Percentiles rank a stretch among this genome's conserved stretches.
phyloP scores from a whole-genome alignment of 352 stramenopile species.

The Phytophthora uliginosa region DNA sequence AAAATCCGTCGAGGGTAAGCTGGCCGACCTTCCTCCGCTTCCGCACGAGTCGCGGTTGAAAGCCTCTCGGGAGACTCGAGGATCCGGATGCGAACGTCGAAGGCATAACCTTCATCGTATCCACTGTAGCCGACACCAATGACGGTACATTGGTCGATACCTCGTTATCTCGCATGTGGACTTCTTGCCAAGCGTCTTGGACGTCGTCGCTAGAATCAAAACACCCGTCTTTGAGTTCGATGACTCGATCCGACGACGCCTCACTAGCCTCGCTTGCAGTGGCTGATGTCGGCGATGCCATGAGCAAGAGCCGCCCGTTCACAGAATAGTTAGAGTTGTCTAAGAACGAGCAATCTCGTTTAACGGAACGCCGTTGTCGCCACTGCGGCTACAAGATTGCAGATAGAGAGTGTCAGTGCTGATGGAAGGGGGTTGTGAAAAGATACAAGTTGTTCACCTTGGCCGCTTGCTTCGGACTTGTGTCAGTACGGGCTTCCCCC shows the following conservation, averaged over 20 bases:
- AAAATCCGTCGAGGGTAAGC: slow-evolving; percentile 63
- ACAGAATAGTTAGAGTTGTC: slow-evolving; percentile 38
- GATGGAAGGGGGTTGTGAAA: not conserved
- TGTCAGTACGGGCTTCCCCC: not conserved
- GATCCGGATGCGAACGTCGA: slow-evolving; percentile 16
- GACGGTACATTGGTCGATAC: slow-evolving; percentile 3
- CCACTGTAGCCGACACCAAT: slow-evolving; percentile 8
- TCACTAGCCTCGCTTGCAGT: slow-evolving; percentile 21
- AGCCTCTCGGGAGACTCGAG: slow-evolving; percentile 15
- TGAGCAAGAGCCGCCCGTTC: slow-evolving; percentile 34
- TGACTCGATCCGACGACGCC: slow-evolving; percentile 33
- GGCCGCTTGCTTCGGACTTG: slow-evolving; percentile 5
- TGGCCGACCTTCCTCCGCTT: slow-evolving; percentile 65
- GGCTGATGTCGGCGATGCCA: slow-evolving; percentile 8
- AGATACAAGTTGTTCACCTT: slow-evolving; percentile 19
- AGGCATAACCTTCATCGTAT: slow-evolving; percentile 21
- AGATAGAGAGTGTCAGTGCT: slow-evolving; percentile 2
- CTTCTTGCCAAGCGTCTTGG: slow-evolving; percentile 12
- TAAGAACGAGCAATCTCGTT: slow-evolving; percentile 71
- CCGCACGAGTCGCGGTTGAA: slow-evolving; percentile 47
- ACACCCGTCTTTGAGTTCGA: slow-evolving; percentile 52
- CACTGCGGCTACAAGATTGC: slow-evolving; percentile 34
- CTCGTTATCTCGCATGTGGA: slow-evolving; percentile 24
- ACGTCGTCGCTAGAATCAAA: slow-evolving; percentile 52
- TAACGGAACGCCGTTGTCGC: slow-evolving; percentile 63